Percentiles rank a stretch among this genome's conserved stretches.
Conservation (phyloP, 768 basidiomycete genomes). For the Podaxis mareebaensis region DNA sequence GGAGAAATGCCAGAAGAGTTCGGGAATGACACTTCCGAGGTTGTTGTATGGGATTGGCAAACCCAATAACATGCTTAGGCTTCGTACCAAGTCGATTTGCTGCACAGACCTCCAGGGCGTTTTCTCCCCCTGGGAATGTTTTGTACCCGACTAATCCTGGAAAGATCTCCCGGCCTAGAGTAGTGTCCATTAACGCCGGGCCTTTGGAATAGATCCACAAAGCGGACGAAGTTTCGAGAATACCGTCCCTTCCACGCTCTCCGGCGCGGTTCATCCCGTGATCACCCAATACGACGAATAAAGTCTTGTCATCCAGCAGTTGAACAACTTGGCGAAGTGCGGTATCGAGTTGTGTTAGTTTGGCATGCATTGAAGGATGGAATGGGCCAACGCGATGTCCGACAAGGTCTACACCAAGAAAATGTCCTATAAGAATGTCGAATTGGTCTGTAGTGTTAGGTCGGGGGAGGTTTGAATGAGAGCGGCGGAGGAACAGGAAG, state of each 20-base stretch:
- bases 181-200: constrained; percentile 40
- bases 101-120: constrained; percentile 71
- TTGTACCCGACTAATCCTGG: constrained; percentile 51
- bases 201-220: constrained; percentile 94
- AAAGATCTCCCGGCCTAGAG: constrained; percentile 36
- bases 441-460: constrained; percentile 41
- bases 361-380: constrained; percentile 81
- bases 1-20: constrained; percentile 67
- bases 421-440: constrained; percentile 90
- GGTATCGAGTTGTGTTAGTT: constrained; percentile 85
- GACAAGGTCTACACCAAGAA: constrained; percentile 94
- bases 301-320: constrained; percentile 78
- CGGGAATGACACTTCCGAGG: constrained; percentile 88
- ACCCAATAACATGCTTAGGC: constrained; percentile 86
- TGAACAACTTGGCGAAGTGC: constrained; percentile 75
- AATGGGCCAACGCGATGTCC: constrained; percentile 94
- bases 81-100: constrained; percentile 93
- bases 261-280: constrained; percentile 96
- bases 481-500: constrained; percentile 65
- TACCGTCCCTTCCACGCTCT: constrained; percentile 90
- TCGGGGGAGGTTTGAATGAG: constrained; percentile 1
- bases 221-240: constrained; percentile 80
- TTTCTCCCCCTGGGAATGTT: constrained; percentile 67
- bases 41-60: constrained; percentile 96
- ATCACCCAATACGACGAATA: constrained; percentile 90